Evolutionary conservation across 2,329 filamentous ascomycete species (phyloP), one percentile per base, ranked within the genome.

Genomic region (Dactylonectria estremocensis): DNA sequence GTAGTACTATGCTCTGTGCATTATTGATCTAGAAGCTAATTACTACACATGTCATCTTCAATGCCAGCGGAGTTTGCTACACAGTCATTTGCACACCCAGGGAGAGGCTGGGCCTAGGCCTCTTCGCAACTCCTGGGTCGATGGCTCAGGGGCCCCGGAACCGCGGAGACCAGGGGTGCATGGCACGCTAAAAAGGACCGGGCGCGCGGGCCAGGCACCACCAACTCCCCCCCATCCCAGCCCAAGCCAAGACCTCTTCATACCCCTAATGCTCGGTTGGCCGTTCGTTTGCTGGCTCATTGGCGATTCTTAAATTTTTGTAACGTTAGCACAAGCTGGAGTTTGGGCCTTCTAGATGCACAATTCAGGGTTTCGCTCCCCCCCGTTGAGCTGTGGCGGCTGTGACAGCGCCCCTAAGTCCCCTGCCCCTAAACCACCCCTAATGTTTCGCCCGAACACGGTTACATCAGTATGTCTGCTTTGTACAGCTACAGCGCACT

Each of bases 121-220:
- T 37, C 48, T 49, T 43, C 33, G 31, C 43, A 14, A 7, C 24
- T 18, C 61, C 64, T 64, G 64, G 46, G 35, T 55, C 70, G 65
- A 64, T 69, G 66, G 66, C 63, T 63, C 62, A 72, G 71, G 67
- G 72, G 72, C 68, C 52, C 61, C 71, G 61, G 72, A 69, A 61
- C 70, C 50, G 64, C 65, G 66, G 65, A 68, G 68, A 50, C 62
- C 61, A 61, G 57, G 60, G 71, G 69, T 53, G 13, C 59, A 43
- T 53, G 66, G 66, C n/a, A 59, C 72, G 68, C 72, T 73, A 65
- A 48, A 59, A 53, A 49, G 31, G 49, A 45, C 49, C 63, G 62
- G 66, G 54, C 55, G 71, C 64, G 45, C 68, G 69, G 73, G 67
- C 73, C 63, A 75, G 69, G 69, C 56, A 73, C 62, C 61, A 71